Conservation (phyloP, 306 rosid species). For the Medicago ruthenica region DNA sequence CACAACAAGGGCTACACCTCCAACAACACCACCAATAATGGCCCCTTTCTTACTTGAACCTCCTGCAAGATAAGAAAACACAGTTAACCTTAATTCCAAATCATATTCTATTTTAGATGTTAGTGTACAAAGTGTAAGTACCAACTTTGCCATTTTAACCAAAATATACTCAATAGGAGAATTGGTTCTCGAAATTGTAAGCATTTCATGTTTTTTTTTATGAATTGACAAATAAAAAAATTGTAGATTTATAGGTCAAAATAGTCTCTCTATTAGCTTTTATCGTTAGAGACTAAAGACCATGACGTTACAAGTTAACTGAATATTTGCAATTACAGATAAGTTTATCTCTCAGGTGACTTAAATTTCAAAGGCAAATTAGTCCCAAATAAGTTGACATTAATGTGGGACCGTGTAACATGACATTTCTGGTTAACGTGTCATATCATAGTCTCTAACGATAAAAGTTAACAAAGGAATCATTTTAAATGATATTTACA, state of each 20-base stretch:
- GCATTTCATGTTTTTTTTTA: not conserved
- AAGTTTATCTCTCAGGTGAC: no score
- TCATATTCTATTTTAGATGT: not conserved
- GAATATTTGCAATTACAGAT: no score
- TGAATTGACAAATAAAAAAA: not conserved
- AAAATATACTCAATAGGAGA: not conserved
- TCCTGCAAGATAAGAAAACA: slow-evolving; percentile 35
- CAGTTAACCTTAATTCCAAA: slow-evolving; percentile 15
- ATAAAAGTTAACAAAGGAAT: not conserved
- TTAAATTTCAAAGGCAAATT: no score
- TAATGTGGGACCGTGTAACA: not conserved
- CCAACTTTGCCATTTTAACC: not conserved
- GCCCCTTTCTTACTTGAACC: slow-evolving; percentile 58
- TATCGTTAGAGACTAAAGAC: no score
- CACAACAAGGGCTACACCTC: slow-evolving; percentile 61
- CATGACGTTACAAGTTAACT: no score
- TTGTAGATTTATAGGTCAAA: no score
- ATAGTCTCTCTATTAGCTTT: not conserved
- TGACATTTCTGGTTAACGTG: not conserved
- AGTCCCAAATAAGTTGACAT: not conserved
- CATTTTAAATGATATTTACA: not conserved
- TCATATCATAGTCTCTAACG: not conserved
- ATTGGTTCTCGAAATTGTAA: not conserved
- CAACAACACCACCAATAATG: slow-evolving; percentile 70
- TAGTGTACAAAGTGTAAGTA: not conserved